Percentiles rank a stretch among this genome's conserved stretches.
Conservation (phyloP, 129 eudicot species). For the Gnaphalium uliginosum region DNA sequence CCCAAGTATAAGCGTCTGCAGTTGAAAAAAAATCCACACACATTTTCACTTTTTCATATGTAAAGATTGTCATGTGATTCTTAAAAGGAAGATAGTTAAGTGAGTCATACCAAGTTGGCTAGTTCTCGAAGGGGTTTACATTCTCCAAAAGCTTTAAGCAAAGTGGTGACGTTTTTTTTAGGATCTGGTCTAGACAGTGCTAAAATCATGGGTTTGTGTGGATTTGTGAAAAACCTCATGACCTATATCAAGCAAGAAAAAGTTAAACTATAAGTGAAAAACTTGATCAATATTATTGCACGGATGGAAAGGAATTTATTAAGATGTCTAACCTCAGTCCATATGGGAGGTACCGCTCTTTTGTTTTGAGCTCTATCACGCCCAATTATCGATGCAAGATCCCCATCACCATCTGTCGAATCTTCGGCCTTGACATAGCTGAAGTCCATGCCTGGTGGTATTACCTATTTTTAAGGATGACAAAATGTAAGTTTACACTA, state of each 20-base stretch:
- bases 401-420: slow-evolving; percentile 55
- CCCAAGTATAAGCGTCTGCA: slow-evolving; percentile 81
- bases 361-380: slow-evolving; percentile 52
- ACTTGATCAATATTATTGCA: not conserved
- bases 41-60: slow-evolving; percentile 10
- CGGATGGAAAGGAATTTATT: not conserved
- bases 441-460: slow-evolving; percentile 93
- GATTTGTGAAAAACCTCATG: slow-evolving; percentile 76
- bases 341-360: slow-evolving; percentile 68
- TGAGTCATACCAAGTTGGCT: slow-evolving; percentile 65
- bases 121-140: slow-evolving; percentile 72
- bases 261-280: slow-evolving; percentile 7
- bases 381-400: slow-evolving; percentile 64
- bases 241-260: slow-evolving; percentile 46
- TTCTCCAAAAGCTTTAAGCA: slow-evolving; percentile 89
- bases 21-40: slow-evolving; percentile 5
- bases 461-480: slow-evolving; percentile 46
- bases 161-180: slow-evolving; percentile 75
- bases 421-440: slow-evolving; percentile 68
- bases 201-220: slow-evolving; percentile 86
- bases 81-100: not conserved
- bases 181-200: slow-evolving; percentile 92
- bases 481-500: slow-evolving; percentile 7
- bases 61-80: slow-evolving; percentile 3
- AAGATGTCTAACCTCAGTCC: slow-evolving; percentile 65